Percentiles rank a stretch among this genome's conserved stretches.
phyloP scores from a whole-genome alignment of 768 basidiomycete genomes.

The Dendrothele bispora region DNA sequence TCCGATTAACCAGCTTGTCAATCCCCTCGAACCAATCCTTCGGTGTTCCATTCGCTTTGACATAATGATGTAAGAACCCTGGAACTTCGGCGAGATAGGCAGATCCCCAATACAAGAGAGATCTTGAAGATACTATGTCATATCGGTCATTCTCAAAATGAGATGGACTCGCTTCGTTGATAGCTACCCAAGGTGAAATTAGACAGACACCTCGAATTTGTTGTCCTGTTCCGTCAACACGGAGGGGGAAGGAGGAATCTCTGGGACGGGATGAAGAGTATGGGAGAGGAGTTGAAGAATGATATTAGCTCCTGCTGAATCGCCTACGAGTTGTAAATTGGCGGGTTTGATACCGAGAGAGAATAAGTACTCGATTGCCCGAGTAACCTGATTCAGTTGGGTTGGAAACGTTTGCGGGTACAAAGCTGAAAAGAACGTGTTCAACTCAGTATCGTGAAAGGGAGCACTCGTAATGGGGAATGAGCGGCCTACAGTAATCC shows the following conservation, averaged over 20 bases:
- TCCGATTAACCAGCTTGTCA: conserved; percentile 27
- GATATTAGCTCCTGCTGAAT: conserved; percentile 36
- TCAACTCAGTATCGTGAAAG: not conserved
- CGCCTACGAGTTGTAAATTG: conserved; percentile 32
- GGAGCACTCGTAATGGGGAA: no score
- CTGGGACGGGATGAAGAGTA: conserved; percentile 27
- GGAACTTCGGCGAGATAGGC: conserved; percentile 25
- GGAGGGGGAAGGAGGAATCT: conserved; percentile 20
- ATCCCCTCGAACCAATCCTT: conserved; percentile 33
- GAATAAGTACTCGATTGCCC: conserved; percentile 28
- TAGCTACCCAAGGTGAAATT: conserved; percentile 36
- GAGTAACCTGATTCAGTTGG: conserved; percentile 26
- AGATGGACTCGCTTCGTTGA: conserved; percentile 23
- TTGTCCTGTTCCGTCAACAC: conserved; percentile 4
- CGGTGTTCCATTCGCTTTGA: conserved; percentile 29
- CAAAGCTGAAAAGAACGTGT: conserved; percentile 17
- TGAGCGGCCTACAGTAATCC: conserved; percentile 26
- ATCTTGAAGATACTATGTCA: conserved; percentile 21
- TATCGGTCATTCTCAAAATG: conserved; percentile 20
- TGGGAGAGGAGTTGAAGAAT: conserved; percentile 31
- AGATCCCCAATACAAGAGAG: conserved; percentile 15
- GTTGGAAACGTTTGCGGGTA: conserved; percentile 27
- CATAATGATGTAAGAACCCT: conserved; percentile 24
- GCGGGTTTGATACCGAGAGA: conserved; percentile 28
- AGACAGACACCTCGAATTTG: conserved; percentile 24